Conservation (phyloP, 108 stramenopile genomes). For the Cyclotella atomus region DNA sequence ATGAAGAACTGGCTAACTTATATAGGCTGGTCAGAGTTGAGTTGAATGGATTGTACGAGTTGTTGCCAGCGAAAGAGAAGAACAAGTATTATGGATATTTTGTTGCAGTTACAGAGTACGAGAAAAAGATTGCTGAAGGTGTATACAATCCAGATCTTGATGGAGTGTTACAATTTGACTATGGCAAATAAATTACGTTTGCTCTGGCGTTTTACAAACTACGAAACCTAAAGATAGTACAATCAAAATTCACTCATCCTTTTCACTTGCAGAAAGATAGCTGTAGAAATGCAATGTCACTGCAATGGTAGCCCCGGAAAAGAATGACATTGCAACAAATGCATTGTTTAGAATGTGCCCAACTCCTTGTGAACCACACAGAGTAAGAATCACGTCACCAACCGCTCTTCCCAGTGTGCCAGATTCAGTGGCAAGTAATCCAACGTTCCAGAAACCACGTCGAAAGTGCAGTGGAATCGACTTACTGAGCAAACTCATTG, state of each 20-base stretch:
- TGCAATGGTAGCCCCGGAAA: neutral
- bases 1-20: conserved; percentile 59
- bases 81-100: conserved; percentile 74
- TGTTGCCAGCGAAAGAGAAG: conserved; percentile 57
- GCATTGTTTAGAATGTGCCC: neutral
- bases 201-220: no score
- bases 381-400: conserved; percentile 47
- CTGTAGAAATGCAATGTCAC: neutral
- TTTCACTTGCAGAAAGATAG: neutral
- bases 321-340: neutral
- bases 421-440: conserved; percentile 88
- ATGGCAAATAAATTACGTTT: conserved; percentile 2
- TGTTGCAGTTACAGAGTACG: conserved; percentile 69
- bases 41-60: conserved; percentile 59
- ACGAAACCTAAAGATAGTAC: no score
- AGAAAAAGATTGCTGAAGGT: conserved; percentile 69
- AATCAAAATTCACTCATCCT: conserved; percentile 5
- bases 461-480: conserved; percentile 74
- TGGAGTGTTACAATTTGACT: conserved; percentile 58
- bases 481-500: conserved; percentile 81
- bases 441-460: conserved; percentile 84
- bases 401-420: conserved; percentile 83
- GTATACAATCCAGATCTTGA: conserved; percentile 70
- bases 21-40: conserved; percentile 55
- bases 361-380: conserved; percentile 1